Base-by-base conservation (phyloP, 768 basidiomycete genomes). In the Suillus plorans region DNA sequence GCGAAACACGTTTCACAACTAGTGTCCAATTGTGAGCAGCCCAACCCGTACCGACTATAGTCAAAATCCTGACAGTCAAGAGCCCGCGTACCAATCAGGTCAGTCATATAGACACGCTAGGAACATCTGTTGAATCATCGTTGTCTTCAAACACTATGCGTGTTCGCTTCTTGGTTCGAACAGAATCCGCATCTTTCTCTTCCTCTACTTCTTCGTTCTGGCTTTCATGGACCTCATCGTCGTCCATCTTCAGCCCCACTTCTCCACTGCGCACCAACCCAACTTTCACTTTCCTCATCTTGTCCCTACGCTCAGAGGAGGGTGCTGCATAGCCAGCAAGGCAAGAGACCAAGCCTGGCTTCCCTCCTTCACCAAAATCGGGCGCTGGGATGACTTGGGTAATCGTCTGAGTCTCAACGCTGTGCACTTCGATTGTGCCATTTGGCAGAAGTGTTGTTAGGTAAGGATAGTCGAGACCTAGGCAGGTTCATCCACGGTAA, bases 401-500 rank as follows among this genome's bases (percentile, higher is more conserved):
- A 49, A 90, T 86, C 28, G 78, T 70, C 69, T 92, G 92, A 1
- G 89, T 86, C 73, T 92, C 86, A 62, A 97, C 78, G 65, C 82
- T 89, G 73, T 97, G 95, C 5, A 97, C 84, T 71, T 92, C 88
- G 62, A 98, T 85, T 1, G 87, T 90, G 60, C 87, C 82, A 72
- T 96, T 88, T 3, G 89, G 86, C 4, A 97, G 81, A 4, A 97
- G 82, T 0, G 94, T 85, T 14, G 88, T 87, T 60, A 95, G 79
- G 67, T 91, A 89, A 4, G 93, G 95, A 68, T 89, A 87, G 73
- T 97, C 95, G 60, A 95, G 80, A 65, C 87, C 93, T 93, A 68
- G 50, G 28, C 45, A 34, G 18, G 53, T 10, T 56, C 13, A 59
- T 39, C 9, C 56, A 14, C 18, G n/a, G 16, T 10, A 9, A 25